Percentiles rank a stretch among this genome's conserved stretches.
Conservation (phyloP, 2,329 filamentous ascomycete species). For the Alternaria panax region DNA sequence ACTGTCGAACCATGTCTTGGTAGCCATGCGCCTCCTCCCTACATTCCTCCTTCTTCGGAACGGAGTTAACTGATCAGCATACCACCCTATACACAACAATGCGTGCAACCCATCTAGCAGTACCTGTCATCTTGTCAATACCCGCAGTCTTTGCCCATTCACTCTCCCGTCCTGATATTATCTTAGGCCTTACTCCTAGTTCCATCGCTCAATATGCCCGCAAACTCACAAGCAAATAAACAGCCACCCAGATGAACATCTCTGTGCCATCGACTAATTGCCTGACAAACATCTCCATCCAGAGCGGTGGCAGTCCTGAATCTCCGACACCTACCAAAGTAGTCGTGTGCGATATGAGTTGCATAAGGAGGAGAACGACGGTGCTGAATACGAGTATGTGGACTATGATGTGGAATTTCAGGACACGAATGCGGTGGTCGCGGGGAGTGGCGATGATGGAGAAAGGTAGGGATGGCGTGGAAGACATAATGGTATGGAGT, state of each 20-base stretch:
- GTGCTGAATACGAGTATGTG: neutral
- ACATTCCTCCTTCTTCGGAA: neutral
- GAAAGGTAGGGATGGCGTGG: neutral
- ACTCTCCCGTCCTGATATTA: neutral
- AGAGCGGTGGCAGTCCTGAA: neutral
- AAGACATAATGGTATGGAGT: neutral
- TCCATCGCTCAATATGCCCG: neutral
- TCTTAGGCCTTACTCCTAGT: neutral
- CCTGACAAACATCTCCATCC: neutral
- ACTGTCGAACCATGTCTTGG: neutral
- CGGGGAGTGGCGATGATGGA: neutral
- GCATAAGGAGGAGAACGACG: neutral
- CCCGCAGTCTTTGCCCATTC: neutral
- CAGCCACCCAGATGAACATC: neutral
- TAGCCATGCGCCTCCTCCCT: neutral
- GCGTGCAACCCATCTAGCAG: neutral
- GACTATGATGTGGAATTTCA: neutral
- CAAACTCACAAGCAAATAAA: conserved; percentile 1
- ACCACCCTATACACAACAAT: neutral
- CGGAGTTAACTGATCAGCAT: neutral
- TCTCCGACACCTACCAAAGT: neutral
- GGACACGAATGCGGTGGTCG: neutral
- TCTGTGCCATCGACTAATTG: neutral
- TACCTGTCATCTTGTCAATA: neutral
- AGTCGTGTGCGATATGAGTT: neutral